phyloP scores from a whole-genome alignment of 352 stramenopile species.

The Phytopythium oedochilum region DNA sequence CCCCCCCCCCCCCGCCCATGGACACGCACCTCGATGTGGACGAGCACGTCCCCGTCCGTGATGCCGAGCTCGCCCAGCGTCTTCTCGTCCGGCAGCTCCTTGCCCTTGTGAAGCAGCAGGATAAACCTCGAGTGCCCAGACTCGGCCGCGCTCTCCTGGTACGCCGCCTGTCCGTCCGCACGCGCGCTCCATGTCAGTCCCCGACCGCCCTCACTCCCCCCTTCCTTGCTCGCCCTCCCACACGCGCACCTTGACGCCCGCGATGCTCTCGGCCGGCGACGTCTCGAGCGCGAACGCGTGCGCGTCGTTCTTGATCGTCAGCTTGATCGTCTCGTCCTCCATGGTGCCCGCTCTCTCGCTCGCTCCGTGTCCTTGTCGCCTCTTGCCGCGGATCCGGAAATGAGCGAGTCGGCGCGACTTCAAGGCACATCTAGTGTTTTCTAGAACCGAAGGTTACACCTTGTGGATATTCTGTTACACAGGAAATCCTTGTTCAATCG shows the following conservation, averaged over 20 bases:
- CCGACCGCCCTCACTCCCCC: neutral
- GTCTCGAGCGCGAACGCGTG: conserved; percentile 68
- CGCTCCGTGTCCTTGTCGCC: neutral
- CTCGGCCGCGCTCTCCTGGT: conserved; percentile 71
- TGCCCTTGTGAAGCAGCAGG: conserved; percentile 81
- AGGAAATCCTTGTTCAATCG: no score
- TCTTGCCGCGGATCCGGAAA: neutral
- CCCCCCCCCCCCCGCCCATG: no score
- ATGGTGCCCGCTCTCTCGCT: neutral
- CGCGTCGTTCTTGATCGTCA: conserved; percentile 79
- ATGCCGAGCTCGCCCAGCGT: conserved; percentile 74
- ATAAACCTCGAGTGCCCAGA: conserved; percentile 71
- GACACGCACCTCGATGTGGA: conserved; percentile 80
- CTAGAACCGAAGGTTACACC: no score
- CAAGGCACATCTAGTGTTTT: no score
- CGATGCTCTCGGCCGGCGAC: conserved; percentile 63
- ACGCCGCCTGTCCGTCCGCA: conserved; percentile 31
- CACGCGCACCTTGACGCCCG: conserved; percentile 57
- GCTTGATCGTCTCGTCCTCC: conserved; percentile 47
- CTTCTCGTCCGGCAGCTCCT: conserved; percentile 84
- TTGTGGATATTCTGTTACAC: no score
- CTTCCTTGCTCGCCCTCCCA: neutral
- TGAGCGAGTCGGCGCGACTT: neutral
- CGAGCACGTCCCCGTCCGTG: conserved; percentile 70
- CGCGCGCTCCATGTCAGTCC: neutral